These are phyloP conservation scores for Cystofilobasidium macerans DNA, from an alignment of 768 basidiomycete genomes.

Conservation along the genomic window DNA sequence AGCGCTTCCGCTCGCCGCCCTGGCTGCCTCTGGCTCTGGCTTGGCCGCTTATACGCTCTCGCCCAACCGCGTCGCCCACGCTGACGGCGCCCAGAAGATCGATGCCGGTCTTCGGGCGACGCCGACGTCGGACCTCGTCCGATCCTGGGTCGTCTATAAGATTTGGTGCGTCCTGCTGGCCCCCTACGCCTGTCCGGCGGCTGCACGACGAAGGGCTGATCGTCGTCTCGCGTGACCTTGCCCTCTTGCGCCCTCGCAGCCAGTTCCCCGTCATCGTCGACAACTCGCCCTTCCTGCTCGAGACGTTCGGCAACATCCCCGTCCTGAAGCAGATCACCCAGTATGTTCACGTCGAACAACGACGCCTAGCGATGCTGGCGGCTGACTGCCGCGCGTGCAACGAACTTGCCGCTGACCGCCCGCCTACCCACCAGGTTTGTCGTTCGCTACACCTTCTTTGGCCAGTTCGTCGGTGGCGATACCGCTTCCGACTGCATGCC, in stretches of 20 bases:
- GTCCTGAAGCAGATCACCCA: slow-evolving; percentile 6
- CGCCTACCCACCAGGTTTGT: slow-evolving; percentile 14
- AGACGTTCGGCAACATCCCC: slow-evolving; percentile 5
- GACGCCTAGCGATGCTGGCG: background rate
- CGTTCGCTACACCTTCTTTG: slow-evolving; percentile 25
- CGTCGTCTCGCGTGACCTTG: background rate
- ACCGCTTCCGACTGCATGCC: slow-evolving; percentile 59
- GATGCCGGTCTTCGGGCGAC: slow-evolving; percentile 1
- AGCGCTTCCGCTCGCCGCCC: background rate
- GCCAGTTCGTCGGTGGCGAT: slow-evolving; percentile 83
- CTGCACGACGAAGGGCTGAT: too few species aligned
- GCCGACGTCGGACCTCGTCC: slow-evolving; percentile 1
- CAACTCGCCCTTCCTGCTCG: slow-evolving; percentile 20
- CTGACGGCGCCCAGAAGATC: slow-evolving; percentile 2
- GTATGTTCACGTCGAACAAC: slow-evolving; percentile 8
- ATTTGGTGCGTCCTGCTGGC: slow-evolving; percentile 2
- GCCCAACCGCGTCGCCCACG: slow-evolving; percentile 1
- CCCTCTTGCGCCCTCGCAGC: slow-evolving; percentile 2
- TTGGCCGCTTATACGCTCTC: background rate
- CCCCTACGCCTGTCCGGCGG: background rate
- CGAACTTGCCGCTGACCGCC: background rate
- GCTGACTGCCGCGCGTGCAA: background rate
- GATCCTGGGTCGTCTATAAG: slow-evolving; percentile 17
- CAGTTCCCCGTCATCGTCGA: slow-evolving; percentile 24
- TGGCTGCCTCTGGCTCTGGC: background rate